These are phyloP conservation scores for Cytidiella melzeri DNA, from an alignment of 768 basidiomycete genomes.

Conservation along the genomic window DNA sequence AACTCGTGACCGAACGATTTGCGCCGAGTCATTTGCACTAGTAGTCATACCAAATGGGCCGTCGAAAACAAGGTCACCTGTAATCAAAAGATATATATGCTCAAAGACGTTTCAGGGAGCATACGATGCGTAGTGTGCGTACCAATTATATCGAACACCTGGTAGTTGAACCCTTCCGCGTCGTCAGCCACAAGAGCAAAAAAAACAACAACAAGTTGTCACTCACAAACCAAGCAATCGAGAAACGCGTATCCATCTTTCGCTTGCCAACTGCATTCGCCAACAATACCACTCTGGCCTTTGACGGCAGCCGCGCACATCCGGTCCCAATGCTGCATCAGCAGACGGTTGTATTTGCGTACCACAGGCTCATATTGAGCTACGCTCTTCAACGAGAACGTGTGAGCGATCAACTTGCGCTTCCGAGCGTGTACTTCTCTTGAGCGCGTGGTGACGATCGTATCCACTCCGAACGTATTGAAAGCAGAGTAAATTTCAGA, in stretches of 20 bases:
- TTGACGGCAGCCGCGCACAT: slow-evolving; percentile 46
- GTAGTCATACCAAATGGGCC: slow-evolving; percentile 81
- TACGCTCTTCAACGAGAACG: slow-evolving; percentile 72
- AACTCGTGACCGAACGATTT: slow-evolving; percentile 48
- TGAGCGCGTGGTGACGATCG: slow-evolving; percentile 69
- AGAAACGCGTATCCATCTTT: slow-evolving; percentile 55
- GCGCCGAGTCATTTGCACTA: slow-evolving; percentile 59
- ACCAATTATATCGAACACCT: slow-evolving; percentile 68
- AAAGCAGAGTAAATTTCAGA: slow-evolving; percentile 34
- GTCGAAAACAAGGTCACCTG: slow-evolving; percentile 73
- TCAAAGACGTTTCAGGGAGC: too few species aligned
- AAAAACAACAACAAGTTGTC: neutral
- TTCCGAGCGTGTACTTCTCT: slow-evolving; percentile 74
- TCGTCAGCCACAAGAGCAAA: neutral
- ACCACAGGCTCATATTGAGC: slow-evolving; percentile 76
- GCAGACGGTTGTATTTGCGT: slow-evolving; percentile 44
- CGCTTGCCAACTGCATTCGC: slow-evolving; percentile 50
- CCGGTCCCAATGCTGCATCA: slow-evolving; percentile 69
- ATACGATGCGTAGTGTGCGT: too few species aligned
- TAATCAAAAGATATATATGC: neutral
- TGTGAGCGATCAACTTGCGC: slow-evolving; percentile 77
- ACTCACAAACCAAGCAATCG: slow-evolving; percentile 62
- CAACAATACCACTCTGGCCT: slow-evolving; percentile 46
- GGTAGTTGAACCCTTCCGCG: slow-evolving; percentile 40
- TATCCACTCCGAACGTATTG: slow-evolving; percentile 26